Evolutionary conservation across 1,284 basidiomycete species (phyloP).

Genomic region (Naganishia albida): DNA sequence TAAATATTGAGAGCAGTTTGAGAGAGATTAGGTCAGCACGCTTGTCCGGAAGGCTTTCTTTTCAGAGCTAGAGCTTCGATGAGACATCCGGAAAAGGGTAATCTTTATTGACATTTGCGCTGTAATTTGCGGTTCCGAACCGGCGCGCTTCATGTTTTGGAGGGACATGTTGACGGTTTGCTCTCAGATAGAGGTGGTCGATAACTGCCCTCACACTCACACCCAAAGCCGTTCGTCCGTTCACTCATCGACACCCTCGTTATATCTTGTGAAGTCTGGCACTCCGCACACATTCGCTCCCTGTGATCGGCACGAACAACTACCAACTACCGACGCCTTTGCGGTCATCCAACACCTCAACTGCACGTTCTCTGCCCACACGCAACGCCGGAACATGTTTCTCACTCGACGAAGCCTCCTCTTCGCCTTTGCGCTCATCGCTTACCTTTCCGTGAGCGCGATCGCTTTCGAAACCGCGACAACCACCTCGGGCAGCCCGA

Average conservation of each 20-base stretch:
- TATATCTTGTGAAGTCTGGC: background rate
- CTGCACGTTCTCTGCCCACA: background rate
- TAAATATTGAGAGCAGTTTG: background rate
- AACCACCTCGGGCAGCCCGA: background rate
- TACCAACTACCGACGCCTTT: background rate
- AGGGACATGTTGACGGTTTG: constrained; percentile 1
- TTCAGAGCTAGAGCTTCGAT: background rate
- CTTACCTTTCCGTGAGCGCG: constrained; percentile 9
- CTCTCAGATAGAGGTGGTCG: background rate
- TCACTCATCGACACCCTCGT: background rate
- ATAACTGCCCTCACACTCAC: background rate
- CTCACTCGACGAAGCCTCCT: constrained; percentile 4
- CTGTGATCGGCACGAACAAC: background rate
- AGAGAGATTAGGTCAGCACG: too few species aligned
- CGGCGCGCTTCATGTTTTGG: background rate
- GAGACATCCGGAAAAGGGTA: constrained; percentile 14
- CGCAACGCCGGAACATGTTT: constrained; percentile 2
- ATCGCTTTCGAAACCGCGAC: constrained; percentile 11
- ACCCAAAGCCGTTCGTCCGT: background rate
- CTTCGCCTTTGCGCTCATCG: background rate
- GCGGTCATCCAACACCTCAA: background rate
- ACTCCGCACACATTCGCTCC: background rate
- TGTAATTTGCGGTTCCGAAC: background rate
- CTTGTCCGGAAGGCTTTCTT: background rate
- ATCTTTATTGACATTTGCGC: constrained; percentile 4